Evolutionary conservation across 2,329 filamentous ascomycete species (phyloP).

Genomic region (Fonsecaea nubica): DNA sequence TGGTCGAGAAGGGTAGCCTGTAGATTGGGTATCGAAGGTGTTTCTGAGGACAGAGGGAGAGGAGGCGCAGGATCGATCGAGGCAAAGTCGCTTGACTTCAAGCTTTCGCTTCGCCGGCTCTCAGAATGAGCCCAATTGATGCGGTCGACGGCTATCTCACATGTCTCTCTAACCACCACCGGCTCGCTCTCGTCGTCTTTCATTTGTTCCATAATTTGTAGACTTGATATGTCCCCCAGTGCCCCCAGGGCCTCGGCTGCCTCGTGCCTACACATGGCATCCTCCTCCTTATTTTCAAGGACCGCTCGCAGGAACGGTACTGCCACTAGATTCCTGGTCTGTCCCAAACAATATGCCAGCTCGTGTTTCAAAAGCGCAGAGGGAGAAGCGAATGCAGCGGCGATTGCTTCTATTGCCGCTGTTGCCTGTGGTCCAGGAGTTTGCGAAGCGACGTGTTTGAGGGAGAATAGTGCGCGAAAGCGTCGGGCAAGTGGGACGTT

Average conservation of each 20-base stretch:
- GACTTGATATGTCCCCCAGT: conserved; percentile 74
- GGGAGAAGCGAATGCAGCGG: conserved; percentile 80
- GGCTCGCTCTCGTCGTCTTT: conserved; percentile 78
- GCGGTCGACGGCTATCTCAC: conserved; percentile 92
- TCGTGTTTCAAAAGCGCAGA: conserved; percentile 96
- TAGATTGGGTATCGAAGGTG: conserved; percentile 73
- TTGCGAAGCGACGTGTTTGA: conserved; percentile 87
- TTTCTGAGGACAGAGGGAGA: conserved; percentile 69
- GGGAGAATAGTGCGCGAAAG: conserved; percentile 95
- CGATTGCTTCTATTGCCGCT: conserved; percentile 78
- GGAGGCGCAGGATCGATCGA: conserved; percentile 96
- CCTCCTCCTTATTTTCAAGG: conserved; percentile 78
- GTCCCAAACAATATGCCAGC: conserved; percentile 93
- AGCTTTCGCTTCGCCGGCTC: conserved; percentile 72
- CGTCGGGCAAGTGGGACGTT: conserved; percentile 80
- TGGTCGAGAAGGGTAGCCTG: conserved; percentile 80
- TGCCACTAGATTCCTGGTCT: conserved; percentile 79
- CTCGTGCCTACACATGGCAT: conserved; percentile 95
- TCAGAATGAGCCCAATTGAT: conserved; percentile 91
- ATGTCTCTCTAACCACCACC: conserved; percentile 88
- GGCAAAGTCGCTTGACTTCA: conserved; percentile 88
- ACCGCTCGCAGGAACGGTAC: conserved; percentile 75
- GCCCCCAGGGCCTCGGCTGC: conserved; percentile 94
- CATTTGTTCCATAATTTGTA: conserved; percentile 75
- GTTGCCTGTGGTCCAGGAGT: conserved; percentile 63